A percentile compares a stretch with the other conserved stretches of the same genome.
These are phyloP conservation scores for Claviceps sp. DNA, from an alignment of 2,329 filamentous ascomycete species.

Conservation along the genomic window DNA sequence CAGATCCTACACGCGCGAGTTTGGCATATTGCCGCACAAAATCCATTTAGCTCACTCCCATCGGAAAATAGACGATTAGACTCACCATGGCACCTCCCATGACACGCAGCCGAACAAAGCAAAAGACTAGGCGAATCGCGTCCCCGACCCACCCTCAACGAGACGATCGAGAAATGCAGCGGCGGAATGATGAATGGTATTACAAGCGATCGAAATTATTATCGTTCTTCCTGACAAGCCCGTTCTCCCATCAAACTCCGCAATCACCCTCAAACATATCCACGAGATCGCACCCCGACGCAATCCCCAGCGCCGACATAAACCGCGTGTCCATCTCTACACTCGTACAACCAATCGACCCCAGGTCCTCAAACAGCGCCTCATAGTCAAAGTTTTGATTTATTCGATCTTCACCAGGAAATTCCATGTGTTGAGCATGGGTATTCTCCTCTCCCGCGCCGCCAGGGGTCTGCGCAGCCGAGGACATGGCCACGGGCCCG, in stretches of 20 bases:
- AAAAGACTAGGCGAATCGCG: background rate
- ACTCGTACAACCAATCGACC: slow-evolving; percentile 35
- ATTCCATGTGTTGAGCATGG: background rate
- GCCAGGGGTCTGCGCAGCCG: background rate
- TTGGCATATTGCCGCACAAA: too few species aligned
- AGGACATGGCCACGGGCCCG: background rate
- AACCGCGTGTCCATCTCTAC: slow-evolving; percentile 47
- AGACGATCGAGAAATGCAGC: background rate
- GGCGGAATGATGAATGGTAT: background rate
- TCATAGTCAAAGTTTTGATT: slow-evolving; percentile 31
- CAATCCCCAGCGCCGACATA: slow-evolving; percentile 54
- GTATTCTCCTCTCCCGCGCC: background rate
- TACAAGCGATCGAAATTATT: too few species aligned
- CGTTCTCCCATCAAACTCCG: slow-evolving; percentile 13
- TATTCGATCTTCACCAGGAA: slow-evolving; percentile 1
- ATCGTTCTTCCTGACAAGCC: background rate
- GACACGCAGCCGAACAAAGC: background rate
- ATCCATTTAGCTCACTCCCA: too few species aligned
- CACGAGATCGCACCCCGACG: slow-evolving; percentile 44
- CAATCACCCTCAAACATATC: slow-evolving; percentile 34
- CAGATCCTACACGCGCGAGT: too few species aligned
- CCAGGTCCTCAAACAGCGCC: slow-evolving; percentile 37
- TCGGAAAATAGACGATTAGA: too few species aligned
- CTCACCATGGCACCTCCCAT: too few species aligned
- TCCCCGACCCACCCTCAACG: background rate